Base-by-base conservation (phyloP, 345 rosid species). In the Mercurialis annua region DNA sequence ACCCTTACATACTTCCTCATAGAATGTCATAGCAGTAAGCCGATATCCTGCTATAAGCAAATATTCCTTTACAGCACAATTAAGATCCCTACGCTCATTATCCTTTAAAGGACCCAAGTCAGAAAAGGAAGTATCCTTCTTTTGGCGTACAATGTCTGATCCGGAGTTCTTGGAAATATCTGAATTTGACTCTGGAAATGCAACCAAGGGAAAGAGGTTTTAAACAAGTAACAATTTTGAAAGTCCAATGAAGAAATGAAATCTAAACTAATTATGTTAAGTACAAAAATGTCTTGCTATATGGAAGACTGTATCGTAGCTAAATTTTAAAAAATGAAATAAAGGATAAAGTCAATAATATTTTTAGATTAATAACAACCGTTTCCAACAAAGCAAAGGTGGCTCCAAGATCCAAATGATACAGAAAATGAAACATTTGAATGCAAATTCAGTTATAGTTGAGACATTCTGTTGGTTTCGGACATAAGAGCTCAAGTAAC, bases 1-100 rank as follows among this genome's bases (percentile, higher is more conserved):
- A 50, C 11, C 73, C 17, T 31, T 26, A 70, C 58, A 71, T 77
- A 93, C 98, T 87, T 93, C 97, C 77, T 90, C 98, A 74, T 85
- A 93, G 72, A 90, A 93, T 64, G 97, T 93, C 98, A 93, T 93
- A 54, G 97, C 94, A 36, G 97, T 85, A 71, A 90, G 90, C 76
- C 97, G 83, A 72, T 90, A 93, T 55, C 98, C 98, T 64, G 96
- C 98, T 65, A 93, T 62, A 71, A 90, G 91, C 75, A 93, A 84
- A 83, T 93, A 93, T 72, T 93, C 97, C 81, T 93, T 90, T 66
- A 93, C 88, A 8, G 94, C 98, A 80, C 89, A 93, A 72, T 90
- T 93, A 72, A 93, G 87, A 82, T 93, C 96, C 56, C 74, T 79
- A 34, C 96, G 90, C 82, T 93, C 98, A 65, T 71, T 81, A 75